Evolutionary conservation across 2,329 filamentous ascomycete species (phyloP), one percentile per base, ranked within the genome.

Genomic region (Rhinocladiella mackenziei): DNA sequence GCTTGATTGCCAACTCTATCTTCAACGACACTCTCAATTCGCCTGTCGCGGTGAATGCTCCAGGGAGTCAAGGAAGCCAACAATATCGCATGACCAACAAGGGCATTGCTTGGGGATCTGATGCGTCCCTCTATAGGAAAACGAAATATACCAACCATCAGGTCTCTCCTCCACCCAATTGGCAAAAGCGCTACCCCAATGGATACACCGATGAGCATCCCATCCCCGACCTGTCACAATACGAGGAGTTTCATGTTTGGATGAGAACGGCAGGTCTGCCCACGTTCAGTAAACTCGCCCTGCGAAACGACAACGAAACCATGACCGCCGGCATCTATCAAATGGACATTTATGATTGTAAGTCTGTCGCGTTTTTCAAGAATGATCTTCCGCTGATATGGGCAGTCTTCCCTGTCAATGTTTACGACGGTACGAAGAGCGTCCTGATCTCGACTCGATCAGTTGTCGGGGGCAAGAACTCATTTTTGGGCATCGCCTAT

Each of bases 231-330:
- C 65, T 97, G 13, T 75, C 83, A 51, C 69, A 80, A 0, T 83
- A 88, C 68, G 85, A 95, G 64, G 80, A 81, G 31, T 94, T 98
- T 65, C 89, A 96, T 68, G 89, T 97, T 15, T 98, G 92, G 92
- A 98, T 98, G 92, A 82, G 92, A 58, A 94, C 94, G 1, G 92
- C 92, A 17, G 92, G 91, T 45, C 70, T 97, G 58, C 92, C 92
- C 1, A 84, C 84, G 4, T 98, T 98, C 64, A 95, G 86, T 76
- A 98, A 98, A 71, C 73, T 98, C 34, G 87, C 88, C 33, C 78
- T 84, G 65, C 78, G 89, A 48, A 96, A 96, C 61, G 84, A 95
- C 62, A 73, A 72, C 1, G 69, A 75, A 2, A 63, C 70, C 0
- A 84, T 98, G 84, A 59, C 62, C 23, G 61, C 70, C 11, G 92